Base-by-base conservation (phyloP, 768 basidiomycete genomes). In the Tulasnella sp. region DNA sequence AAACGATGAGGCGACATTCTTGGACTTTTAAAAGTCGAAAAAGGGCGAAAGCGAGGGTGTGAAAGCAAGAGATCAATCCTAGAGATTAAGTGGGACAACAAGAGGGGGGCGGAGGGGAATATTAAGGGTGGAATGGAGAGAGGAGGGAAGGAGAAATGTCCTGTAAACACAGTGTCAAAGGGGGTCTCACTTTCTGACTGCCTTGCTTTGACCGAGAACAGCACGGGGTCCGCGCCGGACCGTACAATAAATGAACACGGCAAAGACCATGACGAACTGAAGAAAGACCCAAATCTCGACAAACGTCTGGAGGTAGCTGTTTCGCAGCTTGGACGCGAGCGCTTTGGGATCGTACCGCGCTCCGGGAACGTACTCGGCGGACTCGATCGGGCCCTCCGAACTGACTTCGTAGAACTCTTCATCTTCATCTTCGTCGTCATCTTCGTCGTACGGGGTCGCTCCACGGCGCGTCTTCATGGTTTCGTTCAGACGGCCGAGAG, bases 221-320 rank as follows among this genome's bases (percentile, higher is more conserved):
- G 75, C 75, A 70, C 80, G 82, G 5, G 86, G 86, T 2, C 88
- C 86, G 17, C 78, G 74, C 68, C 74, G 79, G 58, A 85, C 84
- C 81, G 88, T 84, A 32, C 84, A 78, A 75, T 79, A 87, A 53
- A 91, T 67, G 67, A 90, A 90, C 51, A 88, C 80, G 39, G 82
- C 54, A 31, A 89, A 74, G 61, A 91, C 79, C 59, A 88, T 73
- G 6, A 67, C 72, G 65, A 90, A 88, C 68, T 91, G 88, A 59
- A 88, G 67, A 85, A 86, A 87, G 61, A 90, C 68, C 88, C 88
- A 90, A 19, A 85, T 66, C 69, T 87, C 84, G 48, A 90, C 63
- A 61, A 88, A 66, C 48, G 83, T 53, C 15, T 61, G 36, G 12
- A 58, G 42, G 45, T 57, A 59, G 25, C 46, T 55, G 40, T 58